A percentile compares a stretch with the other conserved stretches of the same genome.
phyloP scores from a whole-genome alignment of 2,329 filamentous ascomycete genomes.

The Xylaria hypoxylon region DNA sequence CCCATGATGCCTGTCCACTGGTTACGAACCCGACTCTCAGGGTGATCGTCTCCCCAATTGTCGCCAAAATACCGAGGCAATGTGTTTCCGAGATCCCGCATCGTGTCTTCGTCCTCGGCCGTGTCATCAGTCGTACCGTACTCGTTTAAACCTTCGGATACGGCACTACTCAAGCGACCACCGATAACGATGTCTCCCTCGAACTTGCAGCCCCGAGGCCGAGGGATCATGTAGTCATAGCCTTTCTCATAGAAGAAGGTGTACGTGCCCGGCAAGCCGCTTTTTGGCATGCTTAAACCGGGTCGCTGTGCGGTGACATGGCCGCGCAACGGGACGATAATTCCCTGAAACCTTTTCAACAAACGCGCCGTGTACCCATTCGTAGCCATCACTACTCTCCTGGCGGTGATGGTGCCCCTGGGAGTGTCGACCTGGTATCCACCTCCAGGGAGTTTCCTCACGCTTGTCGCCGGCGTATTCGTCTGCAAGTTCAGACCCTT shows the following conservation, averaged over 20 bases:
- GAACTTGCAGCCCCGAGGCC: conserved; percentile 58
- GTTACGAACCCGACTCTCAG: conserved; percentile 55
- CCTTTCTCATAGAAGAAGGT: conserved; percentile 70
- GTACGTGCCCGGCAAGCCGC: conserved; percentile 63
- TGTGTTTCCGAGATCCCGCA: conserved; percentile 58
- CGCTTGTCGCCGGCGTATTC: conserved; percentile 57
- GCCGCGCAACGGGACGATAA: conserved; percentile 62
- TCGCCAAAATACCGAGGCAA: conserved; percentile 64
- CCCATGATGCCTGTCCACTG: conserved; percentile 70
- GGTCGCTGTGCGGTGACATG: conserved; percentile 60
- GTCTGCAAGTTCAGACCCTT: conserved; percentile 65
- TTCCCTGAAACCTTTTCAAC: conserved; percentile 57
- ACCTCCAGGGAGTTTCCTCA: conserved; percentile 39
- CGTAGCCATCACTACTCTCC: conserved; percentile 62
- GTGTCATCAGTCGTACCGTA: conserved; percentile 69
- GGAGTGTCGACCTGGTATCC: conserved; percentile 57
- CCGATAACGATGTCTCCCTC: conserved; percentile 71
- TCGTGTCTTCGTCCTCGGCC: conserved; percentile 61
- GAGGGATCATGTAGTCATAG: conserved; percentile 75
- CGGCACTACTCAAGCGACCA: conserved; percentile 62
- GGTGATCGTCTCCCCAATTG: conserved; percentile 60
- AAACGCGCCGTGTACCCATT: conserved; percentile 65
- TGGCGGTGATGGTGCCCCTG: conserved; percentile 56
- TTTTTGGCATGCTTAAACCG: conserved; percentile 52
- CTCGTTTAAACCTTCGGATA: conserved; percentile 58